Evolutionary conservation across 371 early-diverging fungal species (phyloP).

Genomic region (Apophysomyces sp.): DNA sequence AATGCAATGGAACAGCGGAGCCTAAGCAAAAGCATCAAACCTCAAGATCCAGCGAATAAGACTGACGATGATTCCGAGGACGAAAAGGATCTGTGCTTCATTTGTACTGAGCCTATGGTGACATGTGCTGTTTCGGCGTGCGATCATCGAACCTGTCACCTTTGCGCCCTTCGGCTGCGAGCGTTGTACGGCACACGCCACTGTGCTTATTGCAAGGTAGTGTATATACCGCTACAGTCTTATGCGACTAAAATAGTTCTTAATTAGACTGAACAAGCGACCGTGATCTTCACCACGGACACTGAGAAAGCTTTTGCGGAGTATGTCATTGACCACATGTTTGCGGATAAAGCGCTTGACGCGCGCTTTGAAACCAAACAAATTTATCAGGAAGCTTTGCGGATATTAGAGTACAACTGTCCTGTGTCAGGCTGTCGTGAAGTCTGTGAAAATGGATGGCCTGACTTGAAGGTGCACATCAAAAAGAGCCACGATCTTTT

Average conservation of each 20-base stretch:
- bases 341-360: slow-evolving; percentile 62
- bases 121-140: slow-evolving; percentile 85
- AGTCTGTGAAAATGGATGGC: slow-evolving; percentile 74
- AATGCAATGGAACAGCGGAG: too few species aligned
- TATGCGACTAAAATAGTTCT: neutral
- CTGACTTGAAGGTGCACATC: slow-evolving; percentile 79
- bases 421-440: slow-evolving; percentile 80
- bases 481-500: slow-evolving; percentile 66
- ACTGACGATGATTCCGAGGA: slow-evolving; percentile 22
- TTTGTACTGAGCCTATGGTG: slow-evolving; percentile 86
- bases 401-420: slow-evolving; percentile 82
- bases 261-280: slow-evolving; percentile 60
- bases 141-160: slow-evolving; percentile 91
- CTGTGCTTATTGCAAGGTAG: slow-evolving; percentile 94
- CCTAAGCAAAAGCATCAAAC: too few species aligned
- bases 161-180: slow-evolving; percentile 86
- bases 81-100: slow-evolving; percentile 70
- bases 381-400: slow-evolving; percentile 72
- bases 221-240: too few species aligned
- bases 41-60: too few species aligned
- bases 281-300: slow-evolving; percentile 74
- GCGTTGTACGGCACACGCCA: slow-evolving; percentile 81
- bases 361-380: slow-evolving; percentile 76
- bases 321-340: slow-evolving; percentile 42
- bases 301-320: slow-evolving; percentile 56